Base-by-base conservation (phyloP, 176 grass and related monocot species). In the Microstegium vimineum region DNA sequence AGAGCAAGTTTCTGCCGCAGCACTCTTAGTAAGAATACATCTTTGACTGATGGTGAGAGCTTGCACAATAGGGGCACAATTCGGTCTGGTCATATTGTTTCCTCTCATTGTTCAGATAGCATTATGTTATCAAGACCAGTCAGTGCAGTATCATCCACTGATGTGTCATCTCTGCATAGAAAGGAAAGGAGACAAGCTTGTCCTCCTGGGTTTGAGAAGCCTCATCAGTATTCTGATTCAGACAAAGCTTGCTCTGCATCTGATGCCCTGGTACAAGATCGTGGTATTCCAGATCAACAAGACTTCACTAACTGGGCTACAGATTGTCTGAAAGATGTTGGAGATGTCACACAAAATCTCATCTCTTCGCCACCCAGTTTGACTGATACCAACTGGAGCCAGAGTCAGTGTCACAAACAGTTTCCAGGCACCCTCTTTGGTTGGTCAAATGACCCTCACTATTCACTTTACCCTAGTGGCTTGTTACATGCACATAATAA, bases 161-260 rank as follows among this genome's bases (percentile, higher is more conserved):
- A 68, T 81, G 46, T 60, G 59, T 34, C 10, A 5, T 59, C 77
- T 5, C 68, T 54, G 28, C 72, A 77, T 67, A 72, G 49, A 40
- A 77, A 78, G 35, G 81, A 8, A 88, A 85, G 46, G 51, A 88
- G 66, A 31, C 52, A 78, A 60, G 77, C 34, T 66, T 72, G 57
- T 14, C 76, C 85, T 81, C 81, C 76, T 79, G 85, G 89, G 85
- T 81, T 88, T 77, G 69, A 80, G 63, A 51, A 78, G 60, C 78
- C 72, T 87, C 46, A 27, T 27, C 36, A 66, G 8, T 72, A 30
- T 41, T 81, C 71, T 77, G 69, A 61, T 66, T 67, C 76, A n/a
- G 81, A 45, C 11, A 83, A 65, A 37, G 52, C 61, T 84, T 61
- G 42, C 66, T 85, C 81, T 5, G 65, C 64, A 56, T 54, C 82